These are phyloP conservation scores for Cenchrus americanus DNA, from an alignment of 176 grass and related monocot genomes.

Conservation along the genomic window DNA sequence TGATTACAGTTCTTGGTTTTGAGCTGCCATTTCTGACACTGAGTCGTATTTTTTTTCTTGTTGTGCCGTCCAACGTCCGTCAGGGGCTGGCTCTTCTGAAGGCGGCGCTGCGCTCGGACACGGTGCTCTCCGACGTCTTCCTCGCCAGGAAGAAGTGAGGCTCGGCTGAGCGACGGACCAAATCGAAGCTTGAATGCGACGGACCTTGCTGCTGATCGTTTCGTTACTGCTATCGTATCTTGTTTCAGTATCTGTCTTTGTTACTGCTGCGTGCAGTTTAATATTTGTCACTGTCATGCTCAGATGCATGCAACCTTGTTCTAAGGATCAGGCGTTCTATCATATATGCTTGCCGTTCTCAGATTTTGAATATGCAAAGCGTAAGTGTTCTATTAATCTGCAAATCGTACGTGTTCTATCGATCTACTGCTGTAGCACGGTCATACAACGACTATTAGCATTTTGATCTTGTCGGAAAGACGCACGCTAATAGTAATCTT, in stretches of 20 bases:
- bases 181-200: not conserved
- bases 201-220: not conserved
- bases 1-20: not conserved
- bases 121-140: slow-evolving; percentile 47
- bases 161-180: not conserved
- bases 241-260: not conserved
- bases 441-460: not conserved
- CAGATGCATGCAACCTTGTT: not conserved
- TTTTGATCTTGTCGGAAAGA: not conserved
- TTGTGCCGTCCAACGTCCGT: not conserved
- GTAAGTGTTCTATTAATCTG: not conserved
- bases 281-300: not conserved
- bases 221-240: not conserved
- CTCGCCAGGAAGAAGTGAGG: slow-evolving; percentile 36
- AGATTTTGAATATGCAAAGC: not conserved
- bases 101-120: slow-evolving; percentile 51
- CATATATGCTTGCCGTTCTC: not conserved
- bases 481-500: not conserved
- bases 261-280: not conserved
- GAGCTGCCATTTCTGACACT: not conserved
- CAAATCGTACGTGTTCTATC: not conserved
- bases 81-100: slow-evolving; percentile 49
- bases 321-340: not conserved
- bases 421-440: not conserved
- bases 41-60: not conserved